Base-by-base conservation (phyloP, 2,329 filamentous ascomycete species). In the Coniochaeta hoffmannii region DNA sequence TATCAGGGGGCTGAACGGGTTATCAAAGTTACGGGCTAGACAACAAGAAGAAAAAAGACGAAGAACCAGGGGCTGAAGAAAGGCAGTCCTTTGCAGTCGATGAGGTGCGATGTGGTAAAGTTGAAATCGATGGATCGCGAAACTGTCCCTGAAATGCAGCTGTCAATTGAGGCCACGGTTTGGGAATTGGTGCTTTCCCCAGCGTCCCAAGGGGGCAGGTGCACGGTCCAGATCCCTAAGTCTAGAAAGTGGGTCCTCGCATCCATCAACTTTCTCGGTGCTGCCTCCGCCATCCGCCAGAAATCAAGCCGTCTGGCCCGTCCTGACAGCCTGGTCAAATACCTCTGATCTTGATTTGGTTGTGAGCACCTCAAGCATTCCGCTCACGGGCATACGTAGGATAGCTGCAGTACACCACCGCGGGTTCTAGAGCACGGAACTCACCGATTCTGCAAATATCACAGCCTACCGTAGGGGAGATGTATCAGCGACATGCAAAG, bases 81-180 rank as follows among this genome's bases (percentile, higher is more conserved):
- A 28, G 53, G 57, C 58, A 52, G 58, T 26, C 50, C 56, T 57
- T 24, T 54, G 55, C 53, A 55, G 55, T 59, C 53, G 60, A 59
- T 50, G 54, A 56, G 24, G 55, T 53, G 58, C 53, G 60, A 59
- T 41, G 53, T 57, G 32, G 54, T 53, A 38, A 31, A 56, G 17
- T 54, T 56, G 56, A 72, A 73, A 64, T 71, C 31, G 53, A 53
- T 72, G 64, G 73, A 65, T 63, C 70, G 72, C 60, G 71, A 57
- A 63, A 63, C 61, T 59, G 66, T 67, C 66, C 65, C 62, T 66
- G 66, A 51, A 51, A 51, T 51, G 49, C 28, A 34, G 28, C 49
- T 67, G 69, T 61, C 59, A 65, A 68, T 70, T 72, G 69, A 72
- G 66, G 68, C 69, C 67, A 71, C 68, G 66, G 67, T 69, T 66